phyloP scores from a whole-genome alignment of 805 yeast species.

The Schwanniomyces pseudopolymorphus region DNA sequence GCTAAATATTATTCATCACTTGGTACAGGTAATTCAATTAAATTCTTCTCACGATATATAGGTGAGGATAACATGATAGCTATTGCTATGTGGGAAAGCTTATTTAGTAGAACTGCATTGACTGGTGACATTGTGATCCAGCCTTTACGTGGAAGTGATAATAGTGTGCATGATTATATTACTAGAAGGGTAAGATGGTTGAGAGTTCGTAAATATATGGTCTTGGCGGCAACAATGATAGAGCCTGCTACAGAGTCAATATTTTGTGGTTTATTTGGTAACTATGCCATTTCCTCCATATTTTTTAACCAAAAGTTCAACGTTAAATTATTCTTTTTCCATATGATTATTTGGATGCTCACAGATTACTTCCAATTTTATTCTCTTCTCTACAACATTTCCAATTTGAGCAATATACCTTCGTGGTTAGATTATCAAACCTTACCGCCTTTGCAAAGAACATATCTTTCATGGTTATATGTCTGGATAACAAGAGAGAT shows the following conservation, averaged over 20 bases:
- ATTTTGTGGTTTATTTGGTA: constrained; percentile 65
- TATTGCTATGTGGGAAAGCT: constrained; percentile 73
- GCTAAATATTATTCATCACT: constrained; percentile 25
- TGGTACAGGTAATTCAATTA: constrained; percentile 53
- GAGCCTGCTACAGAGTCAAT: constrained; percentile 87
- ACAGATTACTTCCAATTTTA: constrained; percentile 63
- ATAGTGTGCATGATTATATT: constrained; percentile 54
- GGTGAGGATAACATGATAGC: constrained; percentile 95
- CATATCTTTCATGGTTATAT: constrained; percentile 24
- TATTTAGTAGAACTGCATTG: constrained; percentile 68
- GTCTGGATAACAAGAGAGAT: constrained; percentile 70
- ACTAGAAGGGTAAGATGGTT: constrained; percentile 79
- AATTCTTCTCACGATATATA: constrained; percentile 74
- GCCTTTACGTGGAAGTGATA: constrained; percentile 51
- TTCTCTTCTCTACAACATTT: constrained; percentile 33
- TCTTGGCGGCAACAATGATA: constrained; percentile 73
- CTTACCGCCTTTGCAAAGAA: constrained; percentile 15
- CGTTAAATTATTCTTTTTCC: constrained; percentile 44
- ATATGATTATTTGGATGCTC: constrained; percentile 60
- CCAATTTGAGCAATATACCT: constrained; percentile 16
- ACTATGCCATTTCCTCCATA: constrained; percentile 53
- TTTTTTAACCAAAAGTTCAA: constrained; percentile 34
- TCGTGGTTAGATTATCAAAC: constrained; percentile 22
- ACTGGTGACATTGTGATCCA: constrained; percentile 79
- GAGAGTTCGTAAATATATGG: constrained; percentile 85